Base-by-base conservation (phyloP, 495 filamentous ascomycete species). In the Geopyxis carbonaria region DNA sequence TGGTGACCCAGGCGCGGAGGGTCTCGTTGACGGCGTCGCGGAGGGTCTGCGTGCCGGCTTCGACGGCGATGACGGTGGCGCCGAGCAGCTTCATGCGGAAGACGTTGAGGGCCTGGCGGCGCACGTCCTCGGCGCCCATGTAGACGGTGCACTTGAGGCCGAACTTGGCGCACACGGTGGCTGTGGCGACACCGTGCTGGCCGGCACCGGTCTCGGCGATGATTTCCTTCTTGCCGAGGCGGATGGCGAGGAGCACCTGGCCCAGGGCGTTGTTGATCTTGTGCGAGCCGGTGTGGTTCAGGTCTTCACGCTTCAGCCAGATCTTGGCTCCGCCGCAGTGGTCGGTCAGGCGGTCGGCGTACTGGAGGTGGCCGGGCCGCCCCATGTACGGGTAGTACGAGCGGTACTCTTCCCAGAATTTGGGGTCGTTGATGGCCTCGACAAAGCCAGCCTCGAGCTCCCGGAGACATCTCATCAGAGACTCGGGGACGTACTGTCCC, bases 341-440 rank as follows among this genome's bases (percentile, higher is more conserved):
- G 33, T 86, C 79, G 0, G 91, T 94, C 37, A 99, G 62, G 16
- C 85, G 72, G 47, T 85, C 75, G 0, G 89, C 91, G 4, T 80
- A 59, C 59, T 99, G 89, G 5, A 99, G 69, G 40, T 84, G 81
- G 45, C 84, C 85, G 11, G 89, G 89, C 3, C 89, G 76, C 28
- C 85, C 82, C 79, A 99, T 99, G 68, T 87, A 99, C 24, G 81
- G 80, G 61, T 99, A 99, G 65, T 93, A 92, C 3, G 82, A 81
- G 31, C 80, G 76, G 62, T 83, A 99, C 58, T 95, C 91, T 50
- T 92, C 80, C 89, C 89, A 99, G 67, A 95, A 99, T 20, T 69
- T 65, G 5, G 84, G 78, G 54, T 95, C 87, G 34, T 85, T 72
- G 47, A 74, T 75, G 29, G 83, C 80, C 31, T 73, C 60, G 44